Evolutionary conservation across 805 yeast species (phyloP).

Genomic region (Cyberlindnera subsufficiens): DNA sequence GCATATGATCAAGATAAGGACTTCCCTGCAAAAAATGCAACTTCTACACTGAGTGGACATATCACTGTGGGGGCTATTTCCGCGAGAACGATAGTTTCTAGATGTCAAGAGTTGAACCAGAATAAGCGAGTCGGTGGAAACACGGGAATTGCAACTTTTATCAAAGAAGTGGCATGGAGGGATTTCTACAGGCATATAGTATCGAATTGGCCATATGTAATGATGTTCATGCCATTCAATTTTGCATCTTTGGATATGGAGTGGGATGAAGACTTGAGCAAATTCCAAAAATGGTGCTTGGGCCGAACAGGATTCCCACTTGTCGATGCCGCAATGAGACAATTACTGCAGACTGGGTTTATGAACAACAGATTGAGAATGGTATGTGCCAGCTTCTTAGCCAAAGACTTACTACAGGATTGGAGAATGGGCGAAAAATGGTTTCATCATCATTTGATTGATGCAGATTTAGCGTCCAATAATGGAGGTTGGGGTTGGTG

Average conservation of each 20-base stretch:
- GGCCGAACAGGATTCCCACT: constrained; percentile 53
- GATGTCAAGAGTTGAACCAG: constrained; percentile 25
- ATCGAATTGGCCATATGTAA: constrained; percentile 43
- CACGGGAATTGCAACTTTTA: constrained; percentile 35
- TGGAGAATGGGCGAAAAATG: constrained; percentile 51
- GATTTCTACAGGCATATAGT: constrained; percentile 49
- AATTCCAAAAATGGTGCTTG: constrained; percentile 43
- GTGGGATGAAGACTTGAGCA: constrained; percentile 37
- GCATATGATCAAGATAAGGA: constrained; percentile 18
- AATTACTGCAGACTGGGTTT: constrained; percentile 44
- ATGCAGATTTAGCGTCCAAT: constrained; percentile 49
- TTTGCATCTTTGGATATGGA: constrained; percentile 34
- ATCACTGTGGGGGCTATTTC: constrained; percentile 42
- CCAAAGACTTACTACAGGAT: constrained; percentile 45
- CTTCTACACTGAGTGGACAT: constrained; percentile 40
- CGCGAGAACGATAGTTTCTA: constrained; percentile 31
- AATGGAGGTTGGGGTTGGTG: constrained; percentile 56
- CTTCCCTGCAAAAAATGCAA: constrained; percentile 13
- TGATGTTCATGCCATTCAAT: constrained; percentile 45
- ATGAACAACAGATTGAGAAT: constrained; percentile 50
- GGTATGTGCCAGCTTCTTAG: constrained; percentile 46
- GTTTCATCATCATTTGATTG: constrained; percentile 43
- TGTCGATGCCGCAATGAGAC: constrained; percentile 54
- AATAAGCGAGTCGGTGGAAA: constrained; percentile 25
- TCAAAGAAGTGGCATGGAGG: constrained; percentile 54